A percentile compares a stretch with the other conserved stretches of the same genome.
phyloP scores from a whole-genome alignment of 495 filamentous ascomycete genomes.

The Daldinia concentrica region DNA sequence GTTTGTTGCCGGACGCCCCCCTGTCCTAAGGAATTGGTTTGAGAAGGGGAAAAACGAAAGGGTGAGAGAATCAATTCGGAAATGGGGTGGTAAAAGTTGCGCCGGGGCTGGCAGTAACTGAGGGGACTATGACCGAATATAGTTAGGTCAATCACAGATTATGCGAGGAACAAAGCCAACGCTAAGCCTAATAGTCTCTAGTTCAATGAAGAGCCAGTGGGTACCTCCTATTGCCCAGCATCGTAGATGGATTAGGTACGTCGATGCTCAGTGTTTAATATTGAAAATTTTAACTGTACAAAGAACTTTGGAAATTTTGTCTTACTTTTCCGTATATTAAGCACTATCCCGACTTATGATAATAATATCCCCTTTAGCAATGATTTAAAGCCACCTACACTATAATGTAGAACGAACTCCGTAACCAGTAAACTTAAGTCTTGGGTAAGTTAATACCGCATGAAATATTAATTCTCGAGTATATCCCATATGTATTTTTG shows the following conservation, averaged over 20 bases:
- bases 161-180: slow-evolving; percentile 35
- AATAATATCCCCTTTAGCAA: neutral
- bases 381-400: neutral
- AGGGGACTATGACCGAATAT: slow-evolving; percentile 24
- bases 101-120: slow-evolving; percentile 39
- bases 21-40: slow-evolving; percentile 27
- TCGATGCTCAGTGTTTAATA: slow-evolving; percentile 1
- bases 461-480: neutral
- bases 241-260: neutral
- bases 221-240: slow-evolving; percentile 20
- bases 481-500: neutral
- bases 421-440: neutral
- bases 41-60: slow-evolving; percentile 40
- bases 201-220: slow-evolving; percentile 12
- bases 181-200: slow-evolving; percentile 22
- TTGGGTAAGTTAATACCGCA: neutral
- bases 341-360: too few relatives aligned
- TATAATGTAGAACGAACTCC: neutral
- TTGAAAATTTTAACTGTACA: slow-evolving; percentile 9
- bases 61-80: slow-evolving; percentile 46
- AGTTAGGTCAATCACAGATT: slow-evolving; percentile 36
- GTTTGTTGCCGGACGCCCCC: slow-evolving; percentile 37
- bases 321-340: neutral
- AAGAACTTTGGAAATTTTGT: neutral
- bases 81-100: slow-evolving; percentile 23